Evolutionary conservation across 768 basidiomycete genomes (phyloP), one percentile per base, ranked within the genome.

Genomic region (Tylopilus sp.): DNA sequence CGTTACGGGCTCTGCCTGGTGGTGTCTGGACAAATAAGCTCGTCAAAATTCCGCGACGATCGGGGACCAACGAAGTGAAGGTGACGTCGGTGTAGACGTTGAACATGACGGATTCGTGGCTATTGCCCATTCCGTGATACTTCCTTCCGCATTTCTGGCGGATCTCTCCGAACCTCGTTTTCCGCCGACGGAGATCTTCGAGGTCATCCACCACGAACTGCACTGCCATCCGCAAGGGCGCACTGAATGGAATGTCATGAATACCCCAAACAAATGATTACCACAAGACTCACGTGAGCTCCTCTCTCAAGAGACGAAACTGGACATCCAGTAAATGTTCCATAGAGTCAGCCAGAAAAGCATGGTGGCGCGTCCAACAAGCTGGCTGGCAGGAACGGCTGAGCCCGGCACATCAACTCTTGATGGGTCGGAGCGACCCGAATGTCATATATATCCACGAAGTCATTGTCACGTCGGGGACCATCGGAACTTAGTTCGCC

Each of bases 281-380:
- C 4, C 3, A 2, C n/a, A 6, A 16, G 8, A 63, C 80, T 22
- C 59, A 86, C 81, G 78, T 85, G 17, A 86, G 69, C 51, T 91
- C 89, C 57, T 89, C 89, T 33, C 89, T 74, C 31, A 91, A 70
- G 0, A 90, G 74, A 30, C 89, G 80, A 65, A 87, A 91, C 57
- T 91, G 87, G 4, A 85, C 78, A 52, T 92, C 89, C 12, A 89
- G 69, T 21, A 85, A 71, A 9, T 83, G 73, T 50, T 86, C 77
- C 80, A 90, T 87, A 22, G 80, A 81, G 16, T 76, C 76, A 4
- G 67, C 56, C 0, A 79, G 79, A 13, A 77, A 75, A 50, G 78
- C 85, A 60, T 88, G 87, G n/a, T 0, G 86, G 87, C 0, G 85
- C 87, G 3, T 71, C 74, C 19, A 72, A 76, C 1, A 85, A 63